Base-by-base conservation (phyloP, 345 rosid genomes). In the Stellera chamaejasme region DNA sequence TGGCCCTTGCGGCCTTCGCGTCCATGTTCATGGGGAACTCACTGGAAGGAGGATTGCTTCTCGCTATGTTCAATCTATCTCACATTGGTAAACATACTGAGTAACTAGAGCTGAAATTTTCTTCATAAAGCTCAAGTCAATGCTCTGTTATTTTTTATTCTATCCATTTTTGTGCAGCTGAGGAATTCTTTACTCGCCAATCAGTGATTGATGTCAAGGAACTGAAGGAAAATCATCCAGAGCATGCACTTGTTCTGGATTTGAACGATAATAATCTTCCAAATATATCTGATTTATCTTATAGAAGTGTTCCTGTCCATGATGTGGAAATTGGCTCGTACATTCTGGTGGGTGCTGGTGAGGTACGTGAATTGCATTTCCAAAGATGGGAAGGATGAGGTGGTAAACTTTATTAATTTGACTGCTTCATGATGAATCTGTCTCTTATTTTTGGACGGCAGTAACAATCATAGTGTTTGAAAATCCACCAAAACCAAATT, bases 1-100 rank as follows among this genome's bases (percentile, higher is more conserved):
- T 93, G 99, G 99, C 99, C 52, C 82, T 93, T 28, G 96, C 96
- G 0, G 96, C 86, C 45, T 93, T 93, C 79, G 96, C 99, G 23
- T 93, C 99, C 3, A 64, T 83, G 41, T 84, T 92, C 77, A 92
- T 88, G 97, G 99, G 99, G 2, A 92, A 86, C 54, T 69, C 91
- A 25, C 64, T 92, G 70, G 99, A 92, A 86, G 99, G 97, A 74
- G 96, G 99, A 39, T 66, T 92, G 55, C 97, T 92, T 72, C 84
- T 92, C 25, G 94, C 91, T 9, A 92, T 92, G 99, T 92, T 92
- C 72, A 92, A 88, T 79, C 75, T 92, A 69, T 97, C 99, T 71
- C 99, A 88, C 59, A 88, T 92, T 2, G 97, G 99, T 92, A 50
- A 67, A 54, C 45, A 56, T 69, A 71, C 63, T 25, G 6, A 52